A percentile compares a stretch with the other conserved stretches of the same genome.
These are phyloP conservation scores for Ustilago cynodontis DNA, from an alignment of 1,284 basidiomycete genomes.

Conservation along the genomic window DNA sequence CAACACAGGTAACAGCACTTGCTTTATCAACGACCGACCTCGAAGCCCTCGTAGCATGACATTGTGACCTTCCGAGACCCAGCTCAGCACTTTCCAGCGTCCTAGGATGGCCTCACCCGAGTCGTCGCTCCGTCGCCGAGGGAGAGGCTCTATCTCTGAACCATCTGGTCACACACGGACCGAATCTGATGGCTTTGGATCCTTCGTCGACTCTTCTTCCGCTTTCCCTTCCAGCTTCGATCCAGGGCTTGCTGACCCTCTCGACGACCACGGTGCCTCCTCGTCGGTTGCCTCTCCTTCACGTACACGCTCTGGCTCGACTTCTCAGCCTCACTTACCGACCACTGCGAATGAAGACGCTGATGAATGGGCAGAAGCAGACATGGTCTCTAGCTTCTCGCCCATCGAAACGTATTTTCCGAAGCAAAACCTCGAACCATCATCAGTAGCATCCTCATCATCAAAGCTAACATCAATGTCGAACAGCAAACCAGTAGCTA, in stretches of 20 bases:
- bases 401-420: conserved; percentile 27
- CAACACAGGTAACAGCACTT: neutral
- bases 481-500: conserved; percentile 6
- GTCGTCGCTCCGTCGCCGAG: conserved; percentile 40
- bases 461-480: neutral
- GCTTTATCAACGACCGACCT: neutral
- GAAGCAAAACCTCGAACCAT: neutral
- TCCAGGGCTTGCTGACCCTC: conserved; percentile 22
- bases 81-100: neutral
- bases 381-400: conserved; percentile 56
- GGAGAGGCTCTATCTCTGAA: conserved; percentile 42
- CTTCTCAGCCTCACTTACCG: neutral
- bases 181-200: conserved; percentile 51
- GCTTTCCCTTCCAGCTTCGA: conserved; percentile 43
- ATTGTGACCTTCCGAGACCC: neutral
- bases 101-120: conserved; percentile 45
- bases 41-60: conserved; percentile 7
- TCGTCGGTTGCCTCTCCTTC: conserved; percentile 22
- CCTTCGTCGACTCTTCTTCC: conserved; percentile 45
- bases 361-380: conserved; percentile 53
- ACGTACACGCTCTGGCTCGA: conserved; percentile 11
- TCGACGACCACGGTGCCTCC: conserved; percentile 23
- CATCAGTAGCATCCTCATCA: neutral
- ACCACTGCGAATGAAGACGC: conserved; percentile 14
- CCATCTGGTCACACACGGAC: conserved; percentile 23